Evolutionary conservation across 163 green algal genomes (phyloP).

Genomic region (Prototheca cutis): DNA sequence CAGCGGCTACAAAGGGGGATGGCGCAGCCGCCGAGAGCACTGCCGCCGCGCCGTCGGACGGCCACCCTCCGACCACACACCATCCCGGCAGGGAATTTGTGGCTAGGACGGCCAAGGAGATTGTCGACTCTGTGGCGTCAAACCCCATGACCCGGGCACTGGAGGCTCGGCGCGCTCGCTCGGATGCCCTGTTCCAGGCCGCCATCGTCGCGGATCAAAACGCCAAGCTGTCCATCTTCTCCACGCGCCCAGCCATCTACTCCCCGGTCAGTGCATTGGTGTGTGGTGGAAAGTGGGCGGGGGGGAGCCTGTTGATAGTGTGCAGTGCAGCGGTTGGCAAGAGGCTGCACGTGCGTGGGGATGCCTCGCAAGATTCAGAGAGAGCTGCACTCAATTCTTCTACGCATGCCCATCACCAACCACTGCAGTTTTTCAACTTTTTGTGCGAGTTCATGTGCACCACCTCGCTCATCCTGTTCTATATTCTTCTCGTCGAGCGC

Average conservation of each 20-base stretch:
- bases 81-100: not conserved
- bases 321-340: too few species aligned
- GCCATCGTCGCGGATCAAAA: conserved; percentile 47
- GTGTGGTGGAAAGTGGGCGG: too few species aligned
- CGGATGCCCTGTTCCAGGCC: conserved; percentile 11
- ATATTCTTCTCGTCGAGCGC: conserved; percentile 29
- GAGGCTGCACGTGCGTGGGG: too few species aligned
- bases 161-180: not conserved
- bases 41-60: too few species aligned
- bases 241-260: conserved; percentile 51
- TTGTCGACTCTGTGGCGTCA: not conserved
- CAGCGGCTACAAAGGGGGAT: too few species aligned
- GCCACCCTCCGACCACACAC: too few species aligned
- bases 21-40: too few species aligned
- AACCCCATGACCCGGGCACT: not conserved
- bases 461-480: conserved; percentile 29
- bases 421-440: conserved; percentile 26
- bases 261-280: conserved; percentile 9
- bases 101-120: not conserved
- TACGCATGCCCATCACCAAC: too few species aligned
- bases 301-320: too few species aligned
- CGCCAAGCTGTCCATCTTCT: conserved; percentile 54
- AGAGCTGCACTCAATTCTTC: too few species aligned
- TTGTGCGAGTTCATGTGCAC: conserved; percentile 38
- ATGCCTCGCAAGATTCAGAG: too few species aligned